These are phyloP conservation scores for Trichocomaceae sp. DNA, from an alignment of 2,329 filamentous ascomycete species.

Conservation along the genomic window DNA sequence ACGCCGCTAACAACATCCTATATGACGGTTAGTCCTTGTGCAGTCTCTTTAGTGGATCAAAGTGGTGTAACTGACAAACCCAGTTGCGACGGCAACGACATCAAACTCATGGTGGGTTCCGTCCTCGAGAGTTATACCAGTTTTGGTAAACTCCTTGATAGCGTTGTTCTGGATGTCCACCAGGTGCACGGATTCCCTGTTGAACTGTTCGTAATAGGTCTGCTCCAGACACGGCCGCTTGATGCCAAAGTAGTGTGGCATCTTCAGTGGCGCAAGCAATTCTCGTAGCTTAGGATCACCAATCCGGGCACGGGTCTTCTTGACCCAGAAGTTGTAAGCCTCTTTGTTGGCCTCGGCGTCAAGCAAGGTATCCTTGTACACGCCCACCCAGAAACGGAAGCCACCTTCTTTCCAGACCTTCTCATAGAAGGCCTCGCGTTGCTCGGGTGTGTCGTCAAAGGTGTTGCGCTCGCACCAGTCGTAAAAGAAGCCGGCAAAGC, in stretches of 20 bases:
- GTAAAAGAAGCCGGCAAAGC: not conserved
- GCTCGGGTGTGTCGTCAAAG: conserved; percentile 45
- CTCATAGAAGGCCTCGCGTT: conserved; percentile 46
- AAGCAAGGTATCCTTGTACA: conserved; percentile 48
- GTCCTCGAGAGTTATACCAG: conserved; percentile 37
- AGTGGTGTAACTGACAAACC: conserved; percentile 30
- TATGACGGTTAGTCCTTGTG: no score
- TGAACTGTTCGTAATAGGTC: conserved; percentile 47
- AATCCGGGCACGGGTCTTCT: conserved; percentile 47
- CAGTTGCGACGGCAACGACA: conserved; percentile 36
- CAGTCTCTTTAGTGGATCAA: no score
- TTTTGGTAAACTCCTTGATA: conserved; percentile 34
- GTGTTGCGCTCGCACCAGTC: no score
- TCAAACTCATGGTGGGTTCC: conserved; percentile 34
- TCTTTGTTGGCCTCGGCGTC: conserved; percentile 45
- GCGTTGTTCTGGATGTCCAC: conserved; percentile 30
- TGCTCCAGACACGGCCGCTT: conserved; percentile 48
- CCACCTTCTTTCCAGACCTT: conserved; percentile 47
- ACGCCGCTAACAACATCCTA: no score
- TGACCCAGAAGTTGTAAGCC: conserved; percentile 51
- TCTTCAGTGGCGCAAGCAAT: conserved; percentile 48
- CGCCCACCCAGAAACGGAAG: conserved; percentile 47
- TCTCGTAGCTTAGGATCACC: conserved; percentile 46
- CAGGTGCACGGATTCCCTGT: conserved; percentile 43
- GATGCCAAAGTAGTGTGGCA: conserved; percentile 50